These are phyloP conservation scores for Rhododendron kiyosumense DNA, from an alignment of 148 eudicot species.

Conservation along the genomic window DNA sequence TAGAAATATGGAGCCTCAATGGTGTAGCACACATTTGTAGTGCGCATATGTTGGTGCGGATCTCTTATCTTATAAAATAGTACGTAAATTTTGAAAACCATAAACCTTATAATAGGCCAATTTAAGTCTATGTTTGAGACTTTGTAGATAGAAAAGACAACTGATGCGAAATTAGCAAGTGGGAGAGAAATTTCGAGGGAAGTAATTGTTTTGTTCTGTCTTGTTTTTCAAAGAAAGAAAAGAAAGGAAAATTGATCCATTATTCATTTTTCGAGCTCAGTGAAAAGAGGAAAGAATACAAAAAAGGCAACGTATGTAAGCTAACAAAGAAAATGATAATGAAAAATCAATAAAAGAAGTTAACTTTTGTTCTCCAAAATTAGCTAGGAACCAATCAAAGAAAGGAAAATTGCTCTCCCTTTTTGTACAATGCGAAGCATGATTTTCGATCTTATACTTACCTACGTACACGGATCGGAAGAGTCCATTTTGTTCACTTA, in stretches of 20 bases:
- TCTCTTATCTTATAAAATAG: background rate
- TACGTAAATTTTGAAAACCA: background rate
- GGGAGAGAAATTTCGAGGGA: background rate
- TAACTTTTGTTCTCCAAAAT: background rate
- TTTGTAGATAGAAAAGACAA: no score
- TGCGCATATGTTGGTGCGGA: no score
- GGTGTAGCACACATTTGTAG: no score
- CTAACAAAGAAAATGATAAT: background rate
- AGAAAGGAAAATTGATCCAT: background rate
- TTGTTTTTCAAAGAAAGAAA: background rate
- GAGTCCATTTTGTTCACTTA: no score
- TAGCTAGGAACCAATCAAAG: no score
- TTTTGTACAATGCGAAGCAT: background rate
- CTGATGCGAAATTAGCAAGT: background rate
- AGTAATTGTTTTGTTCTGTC: background rate
- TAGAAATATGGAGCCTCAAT: no score
- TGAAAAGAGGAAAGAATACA: no score
- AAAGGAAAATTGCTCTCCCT: no score
- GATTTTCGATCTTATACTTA: no score
- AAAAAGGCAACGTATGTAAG: background rate
- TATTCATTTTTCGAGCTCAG: background rate
- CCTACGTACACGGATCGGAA: no score
- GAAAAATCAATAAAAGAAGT: background rate
- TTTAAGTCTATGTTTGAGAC: background rate
- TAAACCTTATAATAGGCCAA: background rate